Conservation (phyloP, 2,329 filamentous ascomycete species). For the Ascochyta pisi region DNA sequence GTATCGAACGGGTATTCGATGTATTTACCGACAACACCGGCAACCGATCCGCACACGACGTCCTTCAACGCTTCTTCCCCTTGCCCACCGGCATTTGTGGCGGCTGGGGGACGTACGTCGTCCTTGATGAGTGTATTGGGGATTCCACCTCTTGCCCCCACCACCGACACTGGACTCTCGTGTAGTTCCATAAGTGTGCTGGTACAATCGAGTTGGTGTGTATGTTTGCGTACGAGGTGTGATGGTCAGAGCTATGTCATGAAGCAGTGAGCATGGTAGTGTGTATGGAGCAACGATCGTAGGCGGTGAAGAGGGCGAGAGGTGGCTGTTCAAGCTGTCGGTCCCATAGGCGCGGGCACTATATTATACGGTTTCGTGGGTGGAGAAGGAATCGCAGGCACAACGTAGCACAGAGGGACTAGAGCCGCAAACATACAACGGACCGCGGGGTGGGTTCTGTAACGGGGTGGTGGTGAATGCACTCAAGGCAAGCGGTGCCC, state of each 20-base stretch:
- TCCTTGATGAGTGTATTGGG: conserved; percentile 28
- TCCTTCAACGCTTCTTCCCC: conserved; percentile 79
- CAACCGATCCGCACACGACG: conserved; percentile 86
- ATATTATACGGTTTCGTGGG: conserved; percentile 17
- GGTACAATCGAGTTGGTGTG: conserved; percentile 7
- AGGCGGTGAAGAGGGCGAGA: conserved; percentile 40
- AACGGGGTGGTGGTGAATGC: conserved; percentile 30
- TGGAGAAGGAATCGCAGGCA: conserved; percentile 20
- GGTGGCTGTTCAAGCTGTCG: conserved; percentile 29
- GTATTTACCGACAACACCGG: conserved; percentile 90
- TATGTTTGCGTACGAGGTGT: conserved; percentile 9
- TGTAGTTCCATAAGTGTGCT: conserved; percentile 39
- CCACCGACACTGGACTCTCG: conserved; percentile 39
- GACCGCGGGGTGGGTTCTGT: conserved; percentile 27
- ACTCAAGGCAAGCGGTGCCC: conserved; percentile 35
- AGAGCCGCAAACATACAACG: conserved; percentile 25
- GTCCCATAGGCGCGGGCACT: conserved; percentile 24
- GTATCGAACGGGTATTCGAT: conserved; percentile 99
- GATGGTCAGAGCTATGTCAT: conserved; percentile 21
- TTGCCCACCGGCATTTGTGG: conserved; percentile 46
- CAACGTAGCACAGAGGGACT: conserved; percentile 30
- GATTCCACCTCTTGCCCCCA: conserved; percentile 39
- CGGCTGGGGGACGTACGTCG: conserved; percentile 21
- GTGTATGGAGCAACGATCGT: conserved; percentile 32
- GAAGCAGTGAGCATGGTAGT: conserved; percentile 30